These are phyloP conservation scores for Aspergillus cavernicola DNA, from an alignment of 495 filamentous ascomycete genomes.

Conservation along the genomic window DNA sequence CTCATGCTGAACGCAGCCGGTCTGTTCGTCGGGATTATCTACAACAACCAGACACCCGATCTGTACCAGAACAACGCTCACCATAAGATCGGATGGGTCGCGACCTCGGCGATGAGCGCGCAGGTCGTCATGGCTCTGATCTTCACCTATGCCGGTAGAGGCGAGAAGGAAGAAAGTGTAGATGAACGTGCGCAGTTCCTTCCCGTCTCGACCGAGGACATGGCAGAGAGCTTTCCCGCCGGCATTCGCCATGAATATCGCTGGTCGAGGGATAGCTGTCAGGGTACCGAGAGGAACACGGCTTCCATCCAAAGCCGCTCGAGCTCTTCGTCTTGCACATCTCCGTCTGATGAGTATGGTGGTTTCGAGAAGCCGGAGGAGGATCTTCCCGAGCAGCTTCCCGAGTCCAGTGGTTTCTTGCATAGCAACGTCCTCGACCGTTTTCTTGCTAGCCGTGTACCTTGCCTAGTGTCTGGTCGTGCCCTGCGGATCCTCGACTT, in stretches of 20 bases:
- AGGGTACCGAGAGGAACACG: slow-evolving; percentile 73
- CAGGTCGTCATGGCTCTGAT: slow-evolving; percentile 70
- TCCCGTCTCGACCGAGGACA: slow-evolving; percentile 64
- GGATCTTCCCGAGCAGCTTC: slow-evolving; percentile 30
- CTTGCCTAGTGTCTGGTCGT: slow-evolving; percentile 57
- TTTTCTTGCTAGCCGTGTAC: slow-evolving; percentile 44
- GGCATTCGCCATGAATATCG: slow-evolving; percentile 49
- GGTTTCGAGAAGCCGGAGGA: slow-evolving; percentile 53
- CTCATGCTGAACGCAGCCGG: slow-evolving; percentile 67
- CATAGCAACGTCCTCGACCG: slow-evolving; percentile 43
- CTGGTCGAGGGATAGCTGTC: slow-evolving; percentile 83
- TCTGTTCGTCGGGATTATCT: slow-evolving; percentile 67
- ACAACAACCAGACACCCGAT: slow-evolving; percentile 80
- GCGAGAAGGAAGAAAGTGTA: slow-evolving; percentile 18
- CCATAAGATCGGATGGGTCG: slow-evolving; percentile 83
- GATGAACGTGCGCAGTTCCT: slow-evolving; percentile 55
- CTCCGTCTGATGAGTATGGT: slow-evolving; percentile 49
- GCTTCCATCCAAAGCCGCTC: slow-evolving; percentile 67
- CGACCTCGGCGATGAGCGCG: slow-evolving; percentile 64
- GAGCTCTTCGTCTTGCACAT: slow-evolving; percentile 52
- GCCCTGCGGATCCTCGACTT: slow-evolving; percentile 53
- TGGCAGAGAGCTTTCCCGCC: slow-evolving; percentile 53
- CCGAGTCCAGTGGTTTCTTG: slow-evolving; percentile 41
- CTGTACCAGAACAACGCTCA: slow-evolving; percentile 87
- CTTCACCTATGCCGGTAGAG: slow-evolving; percentile 44